Conservation (phyloP, 176 grass and related monocot genomes). For the Bolboschoenus planiculmis region DNA sequence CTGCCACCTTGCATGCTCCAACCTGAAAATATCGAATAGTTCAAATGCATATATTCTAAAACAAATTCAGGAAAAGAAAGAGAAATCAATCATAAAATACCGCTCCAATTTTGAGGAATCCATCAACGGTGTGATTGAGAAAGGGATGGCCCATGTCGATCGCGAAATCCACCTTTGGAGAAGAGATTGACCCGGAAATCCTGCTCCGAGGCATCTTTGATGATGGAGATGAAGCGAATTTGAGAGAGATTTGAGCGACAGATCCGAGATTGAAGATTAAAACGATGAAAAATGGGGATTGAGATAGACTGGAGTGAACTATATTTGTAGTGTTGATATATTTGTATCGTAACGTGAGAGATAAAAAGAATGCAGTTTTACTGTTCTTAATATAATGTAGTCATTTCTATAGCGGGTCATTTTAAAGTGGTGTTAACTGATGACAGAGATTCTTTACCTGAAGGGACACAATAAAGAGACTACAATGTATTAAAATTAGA, state of each 20-base stretch:
- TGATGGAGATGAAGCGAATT: background rate
- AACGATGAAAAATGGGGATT: background rate
- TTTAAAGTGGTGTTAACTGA: no score
- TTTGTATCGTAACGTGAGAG: background rate
- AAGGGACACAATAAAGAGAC: background rate
- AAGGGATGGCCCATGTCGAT: slow-evolving; percentile 72
- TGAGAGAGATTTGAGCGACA: background rate
- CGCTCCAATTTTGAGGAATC: slow-evolving; percentile 87
- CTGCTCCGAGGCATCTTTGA: slow-evolving; percentile 43
- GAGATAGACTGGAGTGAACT: slow-evolving; percentile 1
- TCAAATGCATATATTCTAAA: background rate
- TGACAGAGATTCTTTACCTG: background rate
- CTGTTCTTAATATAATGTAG: background rate
- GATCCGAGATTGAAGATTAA: slow-evolving; percentile 4
- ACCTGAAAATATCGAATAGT: slow-evolving; percentile 29
- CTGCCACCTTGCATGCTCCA: slow-evolving; percentile 65
- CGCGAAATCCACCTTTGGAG: slow-evolving; percentile 40
- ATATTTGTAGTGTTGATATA: background rate
- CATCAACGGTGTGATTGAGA: slow-evolving; percentile 85
- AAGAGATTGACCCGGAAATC: slow-evolving; percentile 29
- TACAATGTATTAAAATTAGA: background rate
- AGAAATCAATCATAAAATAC: slow-evolving; percentile 11
- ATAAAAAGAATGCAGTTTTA: background rate
- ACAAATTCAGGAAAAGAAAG: background rate
- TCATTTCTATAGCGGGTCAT: background rate